Base-by-base conservation (phyloP, 495 filamentous ascomycete genomes). In the Penicillium mononematosum region DNA sequence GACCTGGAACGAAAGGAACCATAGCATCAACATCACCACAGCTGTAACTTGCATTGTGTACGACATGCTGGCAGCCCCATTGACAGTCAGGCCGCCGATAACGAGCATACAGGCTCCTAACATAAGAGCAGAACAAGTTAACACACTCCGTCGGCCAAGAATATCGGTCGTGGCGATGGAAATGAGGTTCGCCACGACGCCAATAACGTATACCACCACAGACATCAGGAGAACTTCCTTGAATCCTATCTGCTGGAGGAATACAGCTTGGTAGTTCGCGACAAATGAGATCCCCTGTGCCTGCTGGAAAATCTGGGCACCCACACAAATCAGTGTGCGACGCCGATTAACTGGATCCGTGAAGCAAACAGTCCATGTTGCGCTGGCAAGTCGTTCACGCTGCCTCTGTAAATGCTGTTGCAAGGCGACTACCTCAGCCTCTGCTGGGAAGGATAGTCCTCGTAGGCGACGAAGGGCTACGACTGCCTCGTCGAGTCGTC, bases 401-500 rank as follows among this genome's bases (percentile, higher is more conserved):
- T 42, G 39, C 39, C 17, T 10, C 39, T 42, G 16, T 8, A 42
- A 19, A n/a, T n/a, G 39, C 5, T 42, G 39, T 7, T 42, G 39
- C 39, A 42, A n/a, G 14, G 14, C 17, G 16, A 19, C 17, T n/a
- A 42, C 39, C 39, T 42, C 39, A 42, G 39, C 39, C 39, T 42
- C 39, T 19, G 39, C 39, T 19, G 39, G 39, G 39, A n/a, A 42
- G 11, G 16, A 42, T n/a, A 14, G 39, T n/a, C 39, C 39, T 42
- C 39, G 8, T n/a, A 42, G 39, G 6, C 17, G 39, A n/a, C 39
- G 39, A 42, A 42, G 39, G 39, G 39, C 39, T n/a, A 42, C 17
- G 16, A 42, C 45, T 41, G 81, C 84, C 46, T 81, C 69, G 5
- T 78, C 81, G 14, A 70, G 58, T 24, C 73, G 70, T 7, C 78